Percentiles rank a stretch among this genome's conserved stretches.
Evolutionary conservation across 2,329 filamentous ascomycete genomes (phyloP).

Genomic region (Decorospora gaudefroyi): DNA sequence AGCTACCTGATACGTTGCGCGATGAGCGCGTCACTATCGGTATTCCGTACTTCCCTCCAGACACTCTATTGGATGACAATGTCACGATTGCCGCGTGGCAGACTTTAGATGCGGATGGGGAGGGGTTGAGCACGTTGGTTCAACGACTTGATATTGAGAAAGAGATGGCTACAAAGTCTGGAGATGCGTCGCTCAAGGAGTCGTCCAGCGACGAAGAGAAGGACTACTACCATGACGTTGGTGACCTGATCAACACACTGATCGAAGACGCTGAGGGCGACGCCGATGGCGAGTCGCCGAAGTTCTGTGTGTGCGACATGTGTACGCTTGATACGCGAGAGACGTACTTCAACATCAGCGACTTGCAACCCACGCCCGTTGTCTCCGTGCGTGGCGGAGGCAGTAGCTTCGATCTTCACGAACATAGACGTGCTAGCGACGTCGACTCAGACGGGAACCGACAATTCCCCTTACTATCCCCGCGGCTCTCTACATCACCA

Average conservation of each 20-base stretch:
- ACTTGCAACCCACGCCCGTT: neutral
- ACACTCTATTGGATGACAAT: neutral
- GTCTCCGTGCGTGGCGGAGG: neutral
- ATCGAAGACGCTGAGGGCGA: neutral
- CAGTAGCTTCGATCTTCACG: neutral
- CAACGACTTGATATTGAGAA: neutral
- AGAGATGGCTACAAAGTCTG: neutral
- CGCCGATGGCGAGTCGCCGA: neutral
- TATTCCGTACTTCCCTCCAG: constrained; percentile 1
- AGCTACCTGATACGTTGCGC: constrained; percentile 12
- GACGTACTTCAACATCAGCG: neutral
- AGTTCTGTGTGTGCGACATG: neutral
- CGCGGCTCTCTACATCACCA: neutral
- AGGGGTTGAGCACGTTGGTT: neutral
- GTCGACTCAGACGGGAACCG: neutral
- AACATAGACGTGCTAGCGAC: neutral
- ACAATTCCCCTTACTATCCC: neutral
- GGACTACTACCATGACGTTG: neutral
- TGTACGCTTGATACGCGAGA: neutral
- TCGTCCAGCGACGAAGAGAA: neutral
- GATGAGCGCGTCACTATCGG: constrained; percentile 14
- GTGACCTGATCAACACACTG: neutral
- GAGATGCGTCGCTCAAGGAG: neutral
- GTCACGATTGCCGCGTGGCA: constrained; percentile 10
- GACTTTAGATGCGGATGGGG: neutral